Conservation (phyloP, 257 asterid species). For the Lithospermum erythrorhizon region DNA sequence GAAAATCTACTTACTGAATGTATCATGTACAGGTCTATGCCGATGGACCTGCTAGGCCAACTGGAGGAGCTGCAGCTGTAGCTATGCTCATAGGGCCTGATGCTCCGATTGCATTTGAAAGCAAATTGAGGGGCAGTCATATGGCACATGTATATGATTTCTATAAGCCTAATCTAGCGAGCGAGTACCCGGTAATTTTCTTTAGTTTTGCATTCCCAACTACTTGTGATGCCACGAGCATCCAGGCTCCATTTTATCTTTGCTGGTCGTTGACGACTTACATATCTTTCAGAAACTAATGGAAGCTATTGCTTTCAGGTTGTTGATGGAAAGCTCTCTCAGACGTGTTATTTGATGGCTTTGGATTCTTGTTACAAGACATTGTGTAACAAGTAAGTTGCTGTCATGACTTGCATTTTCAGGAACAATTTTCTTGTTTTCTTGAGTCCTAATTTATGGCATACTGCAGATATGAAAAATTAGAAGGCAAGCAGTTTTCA, state of each 20-base stretch:
- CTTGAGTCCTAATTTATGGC: slow-evolving; percentile 16
- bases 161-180: slow-evolving; percentile 97
- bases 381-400: slow-evolving; percentile 64
- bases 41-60: slow-evolving; percentile 98
- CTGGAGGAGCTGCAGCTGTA: slow-evolving; percentile 98
- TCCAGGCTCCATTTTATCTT: background rate
- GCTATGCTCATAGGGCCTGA: slow-evolving; percentile 97
- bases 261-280: background rate
- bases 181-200: slow-evolving; percentile 89
- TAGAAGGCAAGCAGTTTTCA: slow-evolving; percentile 79
- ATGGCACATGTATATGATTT: slow-evolving; percentile 96
- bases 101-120: slow-evolving; percentile 93
- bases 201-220: background rate
- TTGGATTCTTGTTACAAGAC: slow-evolving; percentile 87
- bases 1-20: background rate
- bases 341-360: slow-evolving; percentile 96
- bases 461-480: slow-evolving; percentile 54
- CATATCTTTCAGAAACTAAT: slow-evolving; percentile 11
- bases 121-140: slow-evolving; percentile 92
- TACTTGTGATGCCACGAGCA: background rate
- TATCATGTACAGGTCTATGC: slow-evolving; percentile 76
- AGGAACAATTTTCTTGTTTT: background rate
- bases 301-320: slow-evolving; percentile 43
- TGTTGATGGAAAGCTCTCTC: slow-evolving; percentile 99
- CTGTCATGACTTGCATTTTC: background rate